A percentile compares a stretch with the other conserved stretches of the same genome.
phyloP scores from a whole-genome alignment of 495 filamentous ascomycete species.

The Daldinia decipiens region DNA sequence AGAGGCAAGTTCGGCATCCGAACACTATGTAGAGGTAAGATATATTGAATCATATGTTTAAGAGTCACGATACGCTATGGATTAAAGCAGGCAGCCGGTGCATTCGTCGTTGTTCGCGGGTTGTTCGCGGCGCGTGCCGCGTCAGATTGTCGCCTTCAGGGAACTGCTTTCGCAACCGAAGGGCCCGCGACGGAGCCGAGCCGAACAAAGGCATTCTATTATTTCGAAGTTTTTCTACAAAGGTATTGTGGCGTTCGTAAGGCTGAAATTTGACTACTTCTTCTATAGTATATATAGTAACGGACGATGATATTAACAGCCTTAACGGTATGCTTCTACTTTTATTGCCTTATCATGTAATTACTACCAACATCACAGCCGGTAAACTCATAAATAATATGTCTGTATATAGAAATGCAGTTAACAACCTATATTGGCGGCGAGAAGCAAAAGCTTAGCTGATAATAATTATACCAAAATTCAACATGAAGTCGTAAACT shows the following conservation, averaged over 20 bases:
- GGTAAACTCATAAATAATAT: background rate
- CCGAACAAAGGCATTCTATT: background rate
- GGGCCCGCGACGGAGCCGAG: constrained; percentile 15
- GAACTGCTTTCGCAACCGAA: constrained; percentile 17
- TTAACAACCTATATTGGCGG: background rate
- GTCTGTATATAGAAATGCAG: background rate
- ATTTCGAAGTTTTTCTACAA: background rate
- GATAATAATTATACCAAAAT: background rate
- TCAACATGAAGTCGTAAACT: background rate
- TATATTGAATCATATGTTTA: constrained; percentile 8
- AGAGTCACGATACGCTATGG: constrained; percentile 17
- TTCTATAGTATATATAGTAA: background rate
- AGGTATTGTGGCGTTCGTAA: background rate
- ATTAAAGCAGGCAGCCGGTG: constrained; percentile 17
- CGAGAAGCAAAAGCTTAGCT: too few relatives aligned
- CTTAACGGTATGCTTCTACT: background rate
- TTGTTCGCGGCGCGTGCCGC: constrained; percentile 7
- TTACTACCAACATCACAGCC: background rate
- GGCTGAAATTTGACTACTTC: background rate
- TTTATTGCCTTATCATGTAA: background rate
- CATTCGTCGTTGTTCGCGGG: background rate
- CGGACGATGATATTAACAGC: background rate
- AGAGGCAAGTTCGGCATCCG: constrained; percentile 13
- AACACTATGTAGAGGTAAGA: background rate
- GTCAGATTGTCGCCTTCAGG: constrained; percentile 31